Evolutionary conservation across 2,329 filamentous ascomycete species (phyloP).

Genomic region (Volutella citrinella): DNA sequence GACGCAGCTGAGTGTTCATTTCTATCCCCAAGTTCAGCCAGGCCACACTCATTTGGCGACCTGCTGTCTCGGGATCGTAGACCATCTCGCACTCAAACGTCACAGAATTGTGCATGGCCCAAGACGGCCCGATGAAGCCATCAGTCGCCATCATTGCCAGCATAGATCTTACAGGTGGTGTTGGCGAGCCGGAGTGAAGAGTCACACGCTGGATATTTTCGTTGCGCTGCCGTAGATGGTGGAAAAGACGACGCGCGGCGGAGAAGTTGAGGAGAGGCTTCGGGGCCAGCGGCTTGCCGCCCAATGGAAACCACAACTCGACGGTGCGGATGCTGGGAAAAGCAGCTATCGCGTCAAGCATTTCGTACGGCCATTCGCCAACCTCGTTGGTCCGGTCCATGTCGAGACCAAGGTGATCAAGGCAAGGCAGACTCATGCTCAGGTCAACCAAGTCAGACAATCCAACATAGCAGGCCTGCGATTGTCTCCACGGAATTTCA

Average conservation of each 20-base stretch:
- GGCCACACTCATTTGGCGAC: too few species aligned
- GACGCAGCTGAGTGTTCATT: too few species aligned
- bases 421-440: conserved; percentile 1
- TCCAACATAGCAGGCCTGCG: not conserved
- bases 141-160: not conserved
- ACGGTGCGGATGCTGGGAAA: conserved; percentile 4
- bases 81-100: conserved; percentile 3
- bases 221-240: conserved; percentile 4
- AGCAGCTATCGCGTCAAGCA: conserved; percentile 5
- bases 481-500: not conserved
- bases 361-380: conserved; percentile 5
- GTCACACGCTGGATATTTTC: conserved; percentile 5
- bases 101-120: conserved; percentile 1
- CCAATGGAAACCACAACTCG: conserved; percentile 6
- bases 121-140: conserved; percentile 2
- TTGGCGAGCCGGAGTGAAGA: conserved; percentile 3
- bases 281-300: not conserved
- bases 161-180: not conserved
- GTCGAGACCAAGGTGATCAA: conserved; percentile 6
- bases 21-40: too few species aligned
- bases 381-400: conserved; percentile 1
- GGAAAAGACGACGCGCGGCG: conserved; percentile 2
- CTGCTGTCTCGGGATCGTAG: too few species aligned
- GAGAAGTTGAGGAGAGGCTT: conserved; percentile 2
- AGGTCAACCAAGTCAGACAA: conserved; percentile 1